Conservation (phyloP, 441 rosid species). For the Jatropha podagrica region DNA sequence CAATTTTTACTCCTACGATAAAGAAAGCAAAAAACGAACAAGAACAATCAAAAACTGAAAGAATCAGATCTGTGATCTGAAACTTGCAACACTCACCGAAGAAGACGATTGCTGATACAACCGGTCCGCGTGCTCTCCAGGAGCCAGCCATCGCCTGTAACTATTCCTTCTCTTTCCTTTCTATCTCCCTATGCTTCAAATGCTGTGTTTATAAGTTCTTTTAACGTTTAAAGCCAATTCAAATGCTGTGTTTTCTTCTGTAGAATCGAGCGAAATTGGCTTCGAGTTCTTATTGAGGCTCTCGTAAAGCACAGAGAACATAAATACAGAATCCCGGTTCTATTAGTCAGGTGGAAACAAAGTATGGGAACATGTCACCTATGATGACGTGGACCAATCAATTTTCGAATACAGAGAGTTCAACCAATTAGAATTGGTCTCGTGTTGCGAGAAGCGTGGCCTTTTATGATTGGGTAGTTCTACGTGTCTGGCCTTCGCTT, state of each 20-base stretch:
- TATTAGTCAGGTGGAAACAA: not conserved
- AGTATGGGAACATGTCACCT: conserved; percentile 45
- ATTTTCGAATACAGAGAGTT: not conserved
- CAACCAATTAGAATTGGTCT: conserved; percentile 53
- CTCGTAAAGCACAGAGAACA: not conserved
- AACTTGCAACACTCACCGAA: conserved; percentile 41
- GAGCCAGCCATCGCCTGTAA: conserved; percentile 42
- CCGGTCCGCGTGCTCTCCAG: conserved; percentile 47
- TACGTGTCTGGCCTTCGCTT: conserved; percentile 22
- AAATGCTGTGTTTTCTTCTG: not conserved
- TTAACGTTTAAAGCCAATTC: not conserved
- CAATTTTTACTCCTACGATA: not conserved
- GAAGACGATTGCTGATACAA: conserved; percentile 51
- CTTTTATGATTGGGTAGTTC: conserved; percentile 24
- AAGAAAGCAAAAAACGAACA: not conserved
- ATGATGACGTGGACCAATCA: conserved; percentile 63
- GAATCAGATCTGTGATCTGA: conserved; percentile 24
- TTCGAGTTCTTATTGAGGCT: not conserved
- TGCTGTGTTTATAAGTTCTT: not conserved
- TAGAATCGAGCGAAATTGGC: not conserved
- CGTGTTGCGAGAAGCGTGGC: conserved; percentile 46
- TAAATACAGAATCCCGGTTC: not conserved
- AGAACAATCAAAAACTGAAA: not conserved
- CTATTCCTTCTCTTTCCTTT: not conserved
- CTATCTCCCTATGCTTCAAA: not conserved